These are phyloP conservation scores for Didymosphaeria variabile DNA, from an alignment of 2,329 filamentous ascomycete genomes.

Conservation along the genomic window DNA sequence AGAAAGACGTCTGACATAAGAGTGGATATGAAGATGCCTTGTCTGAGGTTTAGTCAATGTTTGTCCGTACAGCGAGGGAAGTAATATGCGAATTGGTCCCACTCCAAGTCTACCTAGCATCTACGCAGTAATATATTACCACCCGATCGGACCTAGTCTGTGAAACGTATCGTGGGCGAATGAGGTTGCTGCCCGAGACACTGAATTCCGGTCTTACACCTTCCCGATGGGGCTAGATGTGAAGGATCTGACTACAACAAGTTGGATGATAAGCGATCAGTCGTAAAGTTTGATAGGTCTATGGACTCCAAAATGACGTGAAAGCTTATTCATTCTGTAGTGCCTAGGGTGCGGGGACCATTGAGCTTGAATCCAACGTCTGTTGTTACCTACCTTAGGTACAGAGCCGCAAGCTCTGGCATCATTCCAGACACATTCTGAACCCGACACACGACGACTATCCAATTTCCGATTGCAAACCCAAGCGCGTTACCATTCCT, in stretches of 20 bases:
- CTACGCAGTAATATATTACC: too few species aligned
- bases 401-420: neutral
- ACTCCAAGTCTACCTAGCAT: neutral
- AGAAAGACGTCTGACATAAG: too few species aligned
- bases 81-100: neutral
- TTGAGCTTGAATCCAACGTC: neutral
- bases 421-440: neutral
- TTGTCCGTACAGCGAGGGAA: too few species aligned
- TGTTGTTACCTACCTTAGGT: neutral
- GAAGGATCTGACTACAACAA: neutral
- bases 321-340: neutral
- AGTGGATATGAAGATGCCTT: too few species aligned
- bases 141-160: too few species aligned
- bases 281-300: neutral
- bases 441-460: too few species aligned
- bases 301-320: neutral
- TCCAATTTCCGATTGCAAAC: too few species aligned
- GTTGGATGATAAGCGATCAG: neutral
- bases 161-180: neutral
- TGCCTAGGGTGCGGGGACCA: neutral
- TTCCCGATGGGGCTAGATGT: neutral
- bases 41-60: too few species aligned
- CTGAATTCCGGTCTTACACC: neutral
- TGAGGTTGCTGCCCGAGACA: neutral
- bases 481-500: neutral